A percentile compares a stretch with the other conserved stretches of the same genome.
Conservation (phyloP, 2,329 filamentous ascomycete species). For the Sporothrix pallida region DNA sequence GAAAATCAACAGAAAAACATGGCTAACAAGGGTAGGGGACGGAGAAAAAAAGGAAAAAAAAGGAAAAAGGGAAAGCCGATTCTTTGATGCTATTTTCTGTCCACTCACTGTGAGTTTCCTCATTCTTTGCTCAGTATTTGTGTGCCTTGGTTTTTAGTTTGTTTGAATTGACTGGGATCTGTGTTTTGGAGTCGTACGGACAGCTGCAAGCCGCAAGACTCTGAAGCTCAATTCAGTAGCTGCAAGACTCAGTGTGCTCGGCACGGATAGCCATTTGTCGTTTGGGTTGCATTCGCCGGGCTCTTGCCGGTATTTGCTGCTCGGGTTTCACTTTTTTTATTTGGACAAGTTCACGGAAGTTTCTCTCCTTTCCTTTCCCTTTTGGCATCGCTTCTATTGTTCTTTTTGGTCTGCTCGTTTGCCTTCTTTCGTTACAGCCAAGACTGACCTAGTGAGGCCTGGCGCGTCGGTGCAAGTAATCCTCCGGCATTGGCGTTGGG, state of each 20-base stretch:
- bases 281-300: background rate
- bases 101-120: background rate
- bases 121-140: background rate
- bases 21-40: background rate
- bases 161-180: too few relatives aligned
- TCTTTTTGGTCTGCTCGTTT: background rate
- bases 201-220: slow-evolving; percentile 2
- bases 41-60: background rate
- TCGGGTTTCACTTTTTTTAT: background rate
- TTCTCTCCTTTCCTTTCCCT: background rate
- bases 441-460: background rate
- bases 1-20: background rate
- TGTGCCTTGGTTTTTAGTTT: slow-evolving; percentile 22
- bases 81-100: background rate
- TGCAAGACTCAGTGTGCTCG: background rate
- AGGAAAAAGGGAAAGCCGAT: background rate
- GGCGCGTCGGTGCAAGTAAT: slow-evolving; percentile 15
- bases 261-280: background rate
- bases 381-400: background rate
- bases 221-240: background rate
- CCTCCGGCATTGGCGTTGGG: background rate
- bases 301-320: too few relatives aligned
- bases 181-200: background rate
- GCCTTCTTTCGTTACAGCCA: background rate
- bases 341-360: background rate